These are phyloP conservation scores for Stylosanthes scabra DNA, from an alignment of 331 rosid species.

Conservation along the genomic window DNA sequence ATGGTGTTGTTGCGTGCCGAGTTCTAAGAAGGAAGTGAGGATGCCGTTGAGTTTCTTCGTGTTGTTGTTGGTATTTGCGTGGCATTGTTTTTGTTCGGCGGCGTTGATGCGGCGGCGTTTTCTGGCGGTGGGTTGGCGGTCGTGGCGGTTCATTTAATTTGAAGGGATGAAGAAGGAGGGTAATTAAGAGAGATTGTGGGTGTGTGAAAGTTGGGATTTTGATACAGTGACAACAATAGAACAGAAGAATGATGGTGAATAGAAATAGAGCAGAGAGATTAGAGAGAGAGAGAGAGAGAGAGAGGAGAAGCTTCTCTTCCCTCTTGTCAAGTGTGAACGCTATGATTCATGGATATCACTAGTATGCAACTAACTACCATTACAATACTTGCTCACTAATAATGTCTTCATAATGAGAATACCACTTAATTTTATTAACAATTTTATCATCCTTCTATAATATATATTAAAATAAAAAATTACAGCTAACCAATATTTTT, in stretches of 20 bases:
- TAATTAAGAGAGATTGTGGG: constrained; percentile 46
- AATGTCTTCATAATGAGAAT: too few relatives aligned
- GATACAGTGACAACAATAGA: too few relatives aligned
- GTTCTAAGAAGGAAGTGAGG: constrained; percentile 53
- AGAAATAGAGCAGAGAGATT: background rate
- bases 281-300: background rate
- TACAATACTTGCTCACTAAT: too few relatives aligned
- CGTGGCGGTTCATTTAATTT: constrained; percentile 58
- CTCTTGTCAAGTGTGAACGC: background rate
- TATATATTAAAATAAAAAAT: too few relatives aligned
- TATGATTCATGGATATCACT: too few relatives aligned
- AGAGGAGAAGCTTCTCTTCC: too few relatives aligned
- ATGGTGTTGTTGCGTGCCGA: constrained; percentile 62
- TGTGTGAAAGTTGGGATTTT: too few relatives aligned
- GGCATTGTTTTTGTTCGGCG: background rate
- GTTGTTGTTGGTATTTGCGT: constrained; percentile 34
- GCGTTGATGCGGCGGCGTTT: constrained; percentile 51
- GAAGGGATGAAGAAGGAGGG: too few relatives aligned
- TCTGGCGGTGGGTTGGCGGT: constrained; percentile 27
- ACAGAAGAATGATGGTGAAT: background rate
- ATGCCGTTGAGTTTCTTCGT: constrained; percentile 53
- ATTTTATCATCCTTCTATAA: too few relatives aligned
- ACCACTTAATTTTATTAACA: too few relatives aligned
- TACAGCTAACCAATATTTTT: too few relatives aligned
- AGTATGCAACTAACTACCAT: too few relatives aligned